A percentile compares a stretch with the other conserved stretches of the same genome.
These are phyloP conservation scores for Colletotrichum cereale DNA, from an alignment of 2,329 filamentous ascomycete species.

Conservation along the genomic window DNA sequence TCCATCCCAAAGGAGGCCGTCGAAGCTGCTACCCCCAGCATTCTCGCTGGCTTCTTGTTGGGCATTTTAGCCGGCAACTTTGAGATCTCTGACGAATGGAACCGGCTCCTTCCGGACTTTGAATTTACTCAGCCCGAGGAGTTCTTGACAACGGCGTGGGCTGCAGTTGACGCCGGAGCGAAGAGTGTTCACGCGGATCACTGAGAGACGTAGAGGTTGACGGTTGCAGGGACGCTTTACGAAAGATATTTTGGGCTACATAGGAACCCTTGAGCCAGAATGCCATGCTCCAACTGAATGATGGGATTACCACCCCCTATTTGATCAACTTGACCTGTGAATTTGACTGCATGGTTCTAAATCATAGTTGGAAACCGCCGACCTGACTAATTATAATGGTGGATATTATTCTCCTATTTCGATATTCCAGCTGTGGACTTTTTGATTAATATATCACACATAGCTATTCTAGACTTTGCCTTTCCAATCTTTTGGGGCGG, in stretches of 20 bases:
- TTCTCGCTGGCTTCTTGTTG: slow-evolving; percentile 50
- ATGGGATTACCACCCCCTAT: no score
- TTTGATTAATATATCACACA: not conserved
- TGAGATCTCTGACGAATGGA: slow-evolving; percentile 58
- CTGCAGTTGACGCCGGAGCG: slow-evolving; percentile 10
- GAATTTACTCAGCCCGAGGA: slow-evolving; percentile 56
- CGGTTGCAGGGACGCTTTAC: rapidly evolving
- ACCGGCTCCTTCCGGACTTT: slow-evolving; percentile 58
- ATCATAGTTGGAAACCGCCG: no score
- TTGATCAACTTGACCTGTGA: no score
- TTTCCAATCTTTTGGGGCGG: no score
- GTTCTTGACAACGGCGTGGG: slow-evolving; percentile 57
- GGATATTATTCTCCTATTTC: no score
- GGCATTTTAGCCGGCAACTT: slow-evolving; percentile 50
- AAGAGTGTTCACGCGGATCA: not conserved
- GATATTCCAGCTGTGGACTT: no score
- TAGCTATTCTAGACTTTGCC: not conserved
- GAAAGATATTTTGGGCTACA: not conserved
- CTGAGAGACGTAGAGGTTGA: not conserved
- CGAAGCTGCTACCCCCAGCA: slow-evolving; percentile 22
- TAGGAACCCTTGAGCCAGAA: no score
- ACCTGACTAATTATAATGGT: no score
- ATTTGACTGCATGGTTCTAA: no score
- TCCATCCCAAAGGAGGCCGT: slow-evolving; percentile 43
- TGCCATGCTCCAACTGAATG: not conserved